phyloP scores from a whole-genome alignment of 768 basidiomycete species.

The Boletus rubroflammeus region DNA sequence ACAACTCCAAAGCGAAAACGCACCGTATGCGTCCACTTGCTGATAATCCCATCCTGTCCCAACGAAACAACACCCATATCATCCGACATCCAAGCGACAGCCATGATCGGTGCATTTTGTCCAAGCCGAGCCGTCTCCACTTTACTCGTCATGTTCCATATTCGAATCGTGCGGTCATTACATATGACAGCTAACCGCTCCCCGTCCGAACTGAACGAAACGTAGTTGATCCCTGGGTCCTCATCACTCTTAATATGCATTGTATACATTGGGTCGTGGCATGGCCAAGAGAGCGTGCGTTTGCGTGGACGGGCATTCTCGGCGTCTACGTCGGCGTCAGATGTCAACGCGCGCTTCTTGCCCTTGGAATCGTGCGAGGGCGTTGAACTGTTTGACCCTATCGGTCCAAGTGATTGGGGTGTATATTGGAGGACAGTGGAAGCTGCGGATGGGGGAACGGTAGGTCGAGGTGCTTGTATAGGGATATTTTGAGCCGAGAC shows the following conservation, averaged over 20 bases:
- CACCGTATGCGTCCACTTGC: conserved; percentile 57
- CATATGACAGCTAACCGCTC: conserved; percentile 55
- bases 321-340: conserved; percentile 19
- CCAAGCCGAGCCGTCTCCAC: conserved; percentile 55
- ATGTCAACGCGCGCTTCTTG: conserved; percentile 38
- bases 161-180: conserved; percentile 58
- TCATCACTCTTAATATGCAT: conserved; percentile 44
- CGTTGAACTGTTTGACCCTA: conserved; percentile 23
- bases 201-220: conserved; percentile 54
- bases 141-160: conserved; percentile 50
- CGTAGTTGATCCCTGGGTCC: conserved; percentile 42
- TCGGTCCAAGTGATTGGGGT: conserved; percentile 12
- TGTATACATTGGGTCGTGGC: conserved; percentile 36
- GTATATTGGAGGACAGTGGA: conserved; percentile 33
- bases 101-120: conserved; percentile 47
- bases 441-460: conserved; percentile 28
- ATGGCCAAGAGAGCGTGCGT: conserved; percentile 46
- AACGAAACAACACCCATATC: conserved; percentile 56
- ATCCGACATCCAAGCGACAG: conserved; percentile 57
- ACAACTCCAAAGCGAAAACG: conserved; percentile 18
- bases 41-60: conserved; percentile 52
- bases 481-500: conserved; percentile 17
- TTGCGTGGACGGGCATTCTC: conserved; percentile 33
- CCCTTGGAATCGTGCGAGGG: conserved; percentile 30
- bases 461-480: conserved; percentile 31